phyloP scores from a whole-genome alignment of 805 yeast genomes.

The Sugiyamaella chiloensis region DNA sequence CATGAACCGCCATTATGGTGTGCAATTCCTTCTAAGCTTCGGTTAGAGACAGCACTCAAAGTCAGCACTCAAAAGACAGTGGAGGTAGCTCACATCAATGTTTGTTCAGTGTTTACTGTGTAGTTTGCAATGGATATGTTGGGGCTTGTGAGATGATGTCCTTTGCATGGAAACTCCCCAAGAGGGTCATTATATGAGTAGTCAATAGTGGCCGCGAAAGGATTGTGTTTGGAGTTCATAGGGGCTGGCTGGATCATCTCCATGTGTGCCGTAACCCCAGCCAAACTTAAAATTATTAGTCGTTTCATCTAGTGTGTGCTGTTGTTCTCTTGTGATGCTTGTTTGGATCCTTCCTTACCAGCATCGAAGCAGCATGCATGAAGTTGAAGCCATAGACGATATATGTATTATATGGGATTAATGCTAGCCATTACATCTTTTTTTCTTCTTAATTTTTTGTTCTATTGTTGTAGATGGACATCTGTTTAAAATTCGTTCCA shows the following conservation, averaged over 20 bases:
- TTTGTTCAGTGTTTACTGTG: constrained; percentile 17
- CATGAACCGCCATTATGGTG: constrained; percentile 27
- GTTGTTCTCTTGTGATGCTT: no score
- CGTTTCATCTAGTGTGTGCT: no score
- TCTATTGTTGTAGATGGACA: no score
- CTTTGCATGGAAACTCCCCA: constrained; percentile 25
- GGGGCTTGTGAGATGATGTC: constrained; percentile 21
- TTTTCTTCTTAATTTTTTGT: no score
- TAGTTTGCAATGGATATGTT: constrained; percentile 17
- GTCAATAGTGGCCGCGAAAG: constrained; percentile 16
- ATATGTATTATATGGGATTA: no score
- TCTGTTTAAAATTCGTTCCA: no score
- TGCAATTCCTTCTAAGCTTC: constrained; percentile 20
- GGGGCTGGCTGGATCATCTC: constrained; percentile 27
- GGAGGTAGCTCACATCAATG: constrained; percentile 11
- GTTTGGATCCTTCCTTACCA: no score
- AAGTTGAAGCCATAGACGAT: no score
- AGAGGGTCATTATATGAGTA: constrained; percentile 23
- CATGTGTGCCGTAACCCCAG: constrained; percentile 20
- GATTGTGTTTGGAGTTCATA: constrained; percentile 23
- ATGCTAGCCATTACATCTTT: no score
- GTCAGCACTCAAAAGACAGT: no score
- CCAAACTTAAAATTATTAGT: neutral
- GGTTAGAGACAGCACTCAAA: neutral
- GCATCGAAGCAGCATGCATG: no score